phyloP scores from a whole-genome alignment of 352 stramenopile genomes.

The Globisporangium yorkense region DNA sequence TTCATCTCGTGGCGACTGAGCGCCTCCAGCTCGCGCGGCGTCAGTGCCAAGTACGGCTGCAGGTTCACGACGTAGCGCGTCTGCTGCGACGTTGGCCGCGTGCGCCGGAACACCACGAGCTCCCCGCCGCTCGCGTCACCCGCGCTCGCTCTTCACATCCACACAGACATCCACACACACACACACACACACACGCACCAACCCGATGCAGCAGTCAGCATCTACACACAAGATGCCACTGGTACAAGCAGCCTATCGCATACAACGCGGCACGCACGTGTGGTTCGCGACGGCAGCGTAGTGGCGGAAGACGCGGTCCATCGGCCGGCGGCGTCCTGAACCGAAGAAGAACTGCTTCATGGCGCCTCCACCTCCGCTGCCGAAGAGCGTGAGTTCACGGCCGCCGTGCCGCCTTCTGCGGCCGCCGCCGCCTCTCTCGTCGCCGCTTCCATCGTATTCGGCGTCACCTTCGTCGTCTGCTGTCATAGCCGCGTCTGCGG shows the following conservation, averaged over 20 bases:
- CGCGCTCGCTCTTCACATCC: slow-evolving; percentile 3
- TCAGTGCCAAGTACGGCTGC: slow-evolving; percentile 35
- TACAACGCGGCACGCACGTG: slow-evolving; percentile 15
- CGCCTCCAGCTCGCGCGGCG: slow-evolving; percentile 36
- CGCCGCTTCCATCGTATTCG: slow-evolving; percentile 4
- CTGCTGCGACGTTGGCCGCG: slow-evolving; percentile 4
- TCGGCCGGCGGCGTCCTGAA: slow-evolving; percentile 23
- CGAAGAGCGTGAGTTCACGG: slow-evolving; percentile 17
- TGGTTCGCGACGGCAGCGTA: slow-evolving; percentile 41
- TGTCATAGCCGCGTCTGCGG: slow-evolving; percentile 11
- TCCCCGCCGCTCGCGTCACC: slow-evolving; percentile 21
- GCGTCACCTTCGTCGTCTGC: slow-evolving; percentile 21
- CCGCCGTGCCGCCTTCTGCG: slow-evolving; percentile 8
- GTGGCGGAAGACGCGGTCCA: slow-evolving; percentile 68
- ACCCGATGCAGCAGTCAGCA: not conserved
- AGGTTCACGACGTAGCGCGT: slow-evolving; percentile 18
- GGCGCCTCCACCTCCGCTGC: slow-evolving; percentile 32
- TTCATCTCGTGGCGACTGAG: slow-evolving; percentile 31
- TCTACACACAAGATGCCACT: not conserved
- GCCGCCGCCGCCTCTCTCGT: slow-evolving; percentile 5
- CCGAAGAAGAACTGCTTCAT: slow-evolving; percentile 50
- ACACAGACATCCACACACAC: not conserved
- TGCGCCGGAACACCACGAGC: slow-evolving; percentile 31
- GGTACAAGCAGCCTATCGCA: no score
- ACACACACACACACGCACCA: not conserved